phyloP scores from a whole-genome alignment of 2,329 filamentous ascomycete genomes.

The Akanthomyces uredinophilus region DNA sequence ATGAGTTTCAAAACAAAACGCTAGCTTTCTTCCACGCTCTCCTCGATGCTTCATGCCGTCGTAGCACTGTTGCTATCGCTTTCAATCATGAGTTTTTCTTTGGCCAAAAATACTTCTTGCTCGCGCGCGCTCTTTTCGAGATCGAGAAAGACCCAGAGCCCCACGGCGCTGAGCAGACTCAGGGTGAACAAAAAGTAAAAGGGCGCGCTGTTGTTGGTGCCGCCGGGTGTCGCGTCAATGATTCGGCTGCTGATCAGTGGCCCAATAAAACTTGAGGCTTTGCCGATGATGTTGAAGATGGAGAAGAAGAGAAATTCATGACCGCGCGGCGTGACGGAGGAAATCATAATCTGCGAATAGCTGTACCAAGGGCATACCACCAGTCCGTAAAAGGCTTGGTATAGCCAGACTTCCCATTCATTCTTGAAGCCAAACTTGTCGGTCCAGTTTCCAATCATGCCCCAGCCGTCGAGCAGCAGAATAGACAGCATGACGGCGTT shows the following conservation, averaged over 20 bases:
- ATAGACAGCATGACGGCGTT: conserved; percentile 58
- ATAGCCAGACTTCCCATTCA: conserved; percentile 41
- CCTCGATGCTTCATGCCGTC: conserved; percentile 1
- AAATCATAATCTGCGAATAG: conserved; percentile 67
- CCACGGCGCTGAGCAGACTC: conserved; percentile 48
- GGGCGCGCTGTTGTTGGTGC: conserved; percentile 53
- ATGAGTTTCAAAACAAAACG: neutral
- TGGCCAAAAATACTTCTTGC: conserved; percentile 49
- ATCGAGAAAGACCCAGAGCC: conserved; percentile 53
- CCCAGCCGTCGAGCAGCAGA: conserved; percentile 50
- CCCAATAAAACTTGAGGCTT: conserved; percentile 63
- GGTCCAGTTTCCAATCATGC: conserved; percentile 44
- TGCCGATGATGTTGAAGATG: conserved; percentile 63
- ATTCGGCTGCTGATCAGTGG: conserved; percentile 65
- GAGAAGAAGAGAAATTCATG: conserved; percentile 68
- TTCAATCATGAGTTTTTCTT: conserved; percentile 25
- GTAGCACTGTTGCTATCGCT: neutral
- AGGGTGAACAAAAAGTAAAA: conserved; percentile 63
- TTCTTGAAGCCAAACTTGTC: conserved; percentile 40
- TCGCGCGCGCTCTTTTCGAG: conserved; percentile 55
- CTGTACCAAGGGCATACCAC: conserved; percentile 67
- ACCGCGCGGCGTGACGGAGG: conserved; percentile 61
- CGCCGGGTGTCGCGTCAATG: conserved; percentile 53
- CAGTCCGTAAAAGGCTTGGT: conserved; percentile 55
- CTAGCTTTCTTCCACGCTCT: neutral